Conservation (phyloP, 2,329 filamentous ascomycete species). For the Fusarium sp. region DNA sequence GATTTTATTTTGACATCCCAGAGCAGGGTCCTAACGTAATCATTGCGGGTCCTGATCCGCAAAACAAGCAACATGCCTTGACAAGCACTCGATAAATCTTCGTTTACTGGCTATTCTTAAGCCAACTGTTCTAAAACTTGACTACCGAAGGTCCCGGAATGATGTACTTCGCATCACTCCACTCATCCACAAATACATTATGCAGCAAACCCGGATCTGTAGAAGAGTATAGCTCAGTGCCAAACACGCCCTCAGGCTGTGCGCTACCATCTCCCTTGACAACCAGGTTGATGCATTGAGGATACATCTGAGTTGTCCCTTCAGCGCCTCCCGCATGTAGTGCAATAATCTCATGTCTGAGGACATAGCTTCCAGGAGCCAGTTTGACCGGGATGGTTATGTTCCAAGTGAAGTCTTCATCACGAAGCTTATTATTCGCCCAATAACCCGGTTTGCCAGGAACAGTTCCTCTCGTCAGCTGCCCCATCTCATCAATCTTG, state of each 20-base stretch:
- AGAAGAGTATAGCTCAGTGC: neutral
- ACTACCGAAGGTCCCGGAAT: neutral
- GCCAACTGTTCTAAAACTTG: fast-evolving
- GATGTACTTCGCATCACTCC: neutral
- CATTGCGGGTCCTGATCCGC: neutral
- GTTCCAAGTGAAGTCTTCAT: neutral
- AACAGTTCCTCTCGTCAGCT: neutral
- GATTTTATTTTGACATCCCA: too few relatives aligned
- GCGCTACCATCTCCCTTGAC: neutral
- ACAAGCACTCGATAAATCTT: neutral
- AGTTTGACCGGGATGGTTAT: neutral
- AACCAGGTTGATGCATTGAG: neutral
- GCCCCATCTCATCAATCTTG: neutral
- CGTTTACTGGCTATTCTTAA: neutral
- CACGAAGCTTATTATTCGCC: neutral
- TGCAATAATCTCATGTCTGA: fast-evolving
- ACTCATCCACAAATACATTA: neutral
- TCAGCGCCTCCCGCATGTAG: neutral
- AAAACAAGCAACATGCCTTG: neutral
- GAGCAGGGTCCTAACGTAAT: neutral
- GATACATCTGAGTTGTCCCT: neutral
- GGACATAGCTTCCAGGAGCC: neutral
- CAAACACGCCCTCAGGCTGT: neutral
- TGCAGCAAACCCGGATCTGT: neutral
- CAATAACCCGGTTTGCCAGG: fast-evolving